Evolutionary conservation across 2,329 filamentous ascomycete species (phyloP), one percentile per base, ranked within the genome.

Genomic region (Fusarium haematococcum): DNA sequence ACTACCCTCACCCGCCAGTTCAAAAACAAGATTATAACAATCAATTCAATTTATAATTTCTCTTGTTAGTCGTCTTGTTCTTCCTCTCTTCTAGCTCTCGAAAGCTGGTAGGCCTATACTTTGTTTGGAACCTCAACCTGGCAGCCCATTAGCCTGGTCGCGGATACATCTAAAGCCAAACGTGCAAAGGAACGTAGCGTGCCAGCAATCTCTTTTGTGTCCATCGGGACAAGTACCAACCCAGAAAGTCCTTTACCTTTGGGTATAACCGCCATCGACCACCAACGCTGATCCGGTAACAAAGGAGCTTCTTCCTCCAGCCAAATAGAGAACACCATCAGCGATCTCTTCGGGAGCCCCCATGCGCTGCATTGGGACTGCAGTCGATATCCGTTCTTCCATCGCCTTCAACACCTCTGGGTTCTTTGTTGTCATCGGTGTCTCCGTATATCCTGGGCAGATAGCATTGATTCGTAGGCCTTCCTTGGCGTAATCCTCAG

Each of bases 401-500:
- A 81, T 82, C 0, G 78, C 81, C 37, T 80, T 71, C 6, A 80
- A 25, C 0, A 73, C 78, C 45, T 75, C 74, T 0, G 79, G 79
- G 20, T 77, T 77, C 45, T 76, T 74, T 0, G 76, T 80, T 2
- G 75, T 81, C 75, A 81, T 76, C 0, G 79, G 79, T 0, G 81
- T 82, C 61, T 80, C 78, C 0, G 75, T 81, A 39, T 79, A 81
- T 0, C 79, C 81, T 0, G 80, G 79, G 7, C 79, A 81, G 9
- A 82, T 79, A 2, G 81, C 81, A 50, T 85, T 84, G 35, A 85
- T 79, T 6, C 83, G 80, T 4, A 85, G 65, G 3, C 85, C 84
- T 2, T 83, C 72, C 3, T 80, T 80, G 0, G 84, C 83, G 68
- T 86, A 85, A 58, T 85, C 84, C 58, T 85, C 83, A 0, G 84